Evolutionary conservation across 208 protist species (phyloP), one percentile per base, ranked within the genome.

Genomic region (Crithidia fasciculata): DNA sequence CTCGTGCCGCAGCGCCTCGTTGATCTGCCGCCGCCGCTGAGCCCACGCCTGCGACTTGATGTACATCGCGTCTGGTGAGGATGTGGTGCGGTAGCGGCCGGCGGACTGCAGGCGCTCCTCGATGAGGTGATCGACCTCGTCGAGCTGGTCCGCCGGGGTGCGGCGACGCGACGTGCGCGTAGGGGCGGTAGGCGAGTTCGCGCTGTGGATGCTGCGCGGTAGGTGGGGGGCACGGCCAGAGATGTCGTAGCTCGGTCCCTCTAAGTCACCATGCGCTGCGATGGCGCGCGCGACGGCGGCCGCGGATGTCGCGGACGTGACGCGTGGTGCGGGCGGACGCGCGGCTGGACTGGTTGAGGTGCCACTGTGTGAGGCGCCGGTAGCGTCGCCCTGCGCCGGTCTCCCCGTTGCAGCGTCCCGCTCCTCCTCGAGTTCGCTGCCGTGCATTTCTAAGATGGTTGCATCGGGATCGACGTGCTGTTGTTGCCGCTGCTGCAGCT

Each of bases 21-120:
- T 72, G 9, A 72, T 54, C 39, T 80, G 72, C 8, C 82, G 62
- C 2, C 79, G 69, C 1, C 73, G 70, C 70, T 72, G 69, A 5
- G 74, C 65, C 89, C 89, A 94, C 18, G 68, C 58, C 72, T 89
- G 66, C 16, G 84, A 85, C 66, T 86, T 87, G 67, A 76, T 64
- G 74, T 91, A 91, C 83, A 90, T 84, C 16, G 77, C 81, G 40
- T 90, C 82, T 2, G 86, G 74, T 10, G 66, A 53, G 8, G 62
- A 56, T 2, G 74, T 44, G 36, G 69, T 41, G 40, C 75, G 74
- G 80, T 87, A 92, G 53, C 80, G 77, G 5, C 78, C 85, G 16
- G 72, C 76, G 16, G 70, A 53, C 40, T 67, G 78, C 65, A 86
- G 60, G 13, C 84, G 81, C 18, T 57, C 39, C 4, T 67, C 67